Conservation (phyloP, 2,329 filamentous ascomycete genomes). For the Fusarium sp. region DNA sequence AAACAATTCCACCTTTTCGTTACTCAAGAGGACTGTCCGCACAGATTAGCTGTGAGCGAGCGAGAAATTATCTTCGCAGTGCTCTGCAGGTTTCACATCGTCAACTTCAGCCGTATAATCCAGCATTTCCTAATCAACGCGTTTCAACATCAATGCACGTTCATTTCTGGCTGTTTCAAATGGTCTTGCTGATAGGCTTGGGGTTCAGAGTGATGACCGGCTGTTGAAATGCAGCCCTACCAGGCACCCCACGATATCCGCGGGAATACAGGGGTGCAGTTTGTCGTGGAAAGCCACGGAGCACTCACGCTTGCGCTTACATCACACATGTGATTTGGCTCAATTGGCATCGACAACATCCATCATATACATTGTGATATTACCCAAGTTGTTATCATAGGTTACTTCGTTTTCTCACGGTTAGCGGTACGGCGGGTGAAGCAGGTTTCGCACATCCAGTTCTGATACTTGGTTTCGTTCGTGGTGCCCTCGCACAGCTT, state of each 20-base stretch:
- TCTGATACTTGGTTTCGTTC: background rate
- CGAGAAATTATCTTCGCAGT: background rate
- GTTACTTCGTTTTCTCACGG: fast-evolving
- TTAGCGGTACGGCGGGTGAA: background rate
- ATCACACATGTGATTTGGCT: too few species aligned
- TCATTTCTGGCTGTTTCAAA: too few species aligned
- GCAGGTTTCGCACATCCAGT: background rate
- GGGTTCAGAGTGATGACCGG: background rate
- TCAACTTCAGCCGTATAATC: background rate
- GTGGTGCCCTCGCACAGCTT: background rate
- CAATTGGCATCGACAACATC: too few species aligned
- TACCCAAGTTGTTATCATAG: too few species aligned
- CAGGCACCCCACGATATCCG: background rate
- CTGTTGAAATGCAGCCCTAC: background rate
- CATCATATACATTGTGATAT: too few species aligned
- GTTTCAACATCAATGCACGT: background rate
- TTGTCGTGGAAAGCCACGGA: background rate
- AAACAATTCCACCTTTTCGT: background rate
- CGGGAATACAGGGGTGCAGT: background rate
- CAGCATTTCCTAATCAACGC: background rate
- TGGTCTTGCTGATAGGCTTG: background rate
- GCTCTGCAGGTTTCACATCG: background rate
- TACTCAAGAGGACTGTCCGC: too few species aligned
- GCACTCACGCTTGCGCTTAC: background rate
- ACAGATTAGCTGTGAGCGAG: background rate